These are phyloP conservation scores for Phytophthora meadii DNA, from an alignment of 352 stramenopile genomes.

Conservation along the genomic window DNA sequence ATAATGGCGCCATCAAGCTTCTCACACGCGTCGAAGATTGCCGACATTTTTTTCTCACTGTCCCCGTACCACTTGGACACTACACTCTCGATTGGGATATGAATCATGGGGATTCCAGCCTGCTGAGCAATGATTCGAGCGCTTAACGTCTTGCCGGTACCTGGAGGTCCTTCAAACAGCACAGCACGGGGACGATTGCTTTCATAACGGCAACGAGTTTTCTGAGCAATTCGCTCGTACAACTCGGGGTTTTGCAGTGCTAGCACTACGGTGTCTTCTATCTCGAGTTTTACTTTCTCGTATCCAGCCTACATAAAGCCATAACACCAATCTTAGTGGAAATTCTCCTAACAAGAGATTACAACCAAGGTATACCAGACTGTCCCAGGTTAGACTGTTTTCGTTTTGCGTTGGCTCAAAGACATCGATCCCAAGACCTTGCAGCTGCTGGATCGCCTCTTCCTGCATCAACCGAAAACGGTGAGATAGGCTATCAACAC, in stretches of 20 bases:
- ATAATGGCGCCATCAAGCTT: conserved; percentile 93
- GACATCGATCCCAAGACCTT: conserved; percentile 82
- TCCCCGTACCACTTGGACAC: conserved; percentile 96
- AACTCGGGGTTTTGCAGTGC: conserved; percentile 93
- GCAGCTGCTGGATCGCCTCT: conserved; percentile 82
- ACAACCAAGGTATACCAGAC: conserved; percentile 51
- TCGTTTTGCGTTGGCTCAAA: conserved; percentile 73
- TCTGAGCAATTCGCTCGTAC: conserved; percentile 91
- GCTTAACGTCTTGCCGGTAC: conserved; percentile 95
- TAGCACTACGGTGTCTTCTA: conserved; percentile 93
- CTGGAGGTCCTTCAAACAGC: conserved; percentile 94
- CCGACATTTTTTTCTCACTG: conserved; percentile 94
- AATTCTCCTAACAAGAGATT: not conserved
- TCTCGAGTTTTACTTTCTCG: conserved; percentile 90
- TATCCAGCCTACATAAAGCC: conserved; percentile 77
- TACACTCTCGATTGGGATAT: conserved; percentile 94
- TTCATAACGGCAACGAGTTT: conserved; percentile 90
- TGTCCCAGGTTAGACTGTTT: conserved; percentile 81
- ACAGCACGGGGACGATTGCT: conserved; percentile 91
- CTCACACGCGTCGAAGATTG: conserved; percentile 95
- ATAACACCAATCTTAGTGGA: too few species aligned
- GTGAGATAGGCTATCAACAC: conserved; percentile 3
- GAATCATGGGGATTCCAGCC: conserved; percentile 93
- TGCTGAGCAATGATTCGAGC: conserved; percentile 94
- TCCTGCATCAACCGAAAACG: conserved; percentile 41